Percentiles rank a stretch among this genome's conserved stretches.
phyloP scores from a whole-genome alignment of 345 rosid genomes.

The Eucalyptus tenuipes region DNA sequence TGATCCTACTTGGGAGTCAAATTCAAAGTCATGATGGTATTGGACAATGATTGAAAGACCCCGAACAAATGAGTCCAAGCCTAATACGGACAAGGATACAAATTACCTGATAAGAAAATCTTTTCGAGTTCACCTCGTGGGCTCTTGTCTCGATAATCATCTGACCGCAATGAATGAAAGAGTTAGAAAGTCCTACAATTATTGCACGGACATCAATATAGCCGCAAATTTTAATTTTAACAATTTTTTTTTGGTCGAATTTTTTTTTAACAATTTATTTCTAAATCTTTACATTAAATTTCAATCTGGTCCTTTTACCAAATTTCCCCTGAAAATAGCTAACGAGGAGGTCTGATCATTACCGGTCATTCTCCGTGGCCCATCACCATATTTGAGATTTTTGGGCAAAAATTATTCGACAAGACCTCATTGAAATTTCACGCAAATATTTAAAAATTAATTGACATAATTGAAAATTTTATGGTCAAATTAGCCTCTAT shows the following conservation, averaged over 20 bases:
- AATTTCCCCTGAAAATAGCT: too few relatives aligned
- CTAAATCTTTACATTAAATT: not conserved
- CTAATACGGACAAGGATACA: not conserved
- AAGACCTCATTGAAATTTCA: not conserved
- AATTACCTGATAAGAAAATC: not conserved
- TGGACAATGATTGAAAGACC: not conserved
- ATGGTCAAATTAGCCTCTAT: accelerated
- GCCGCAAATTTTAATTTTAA: too few relatives aligned
- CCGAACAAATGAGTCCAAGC: not conserved
- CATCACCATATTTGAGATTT: not conserved
- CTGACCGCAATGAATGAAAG: not conserved
- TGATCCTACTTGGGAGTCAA: not conserved
- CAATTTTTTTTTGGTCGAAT: too few relatives aligned
- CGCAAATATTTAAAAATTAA: not conserved
- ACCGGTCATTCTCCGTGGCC: too few relatives aligned
- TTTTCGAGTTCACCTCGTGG: not conserved
- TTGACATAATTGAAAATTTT: accelerated
- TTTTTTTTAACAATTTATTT: not conserved
- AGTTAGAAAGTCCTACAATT: not conserved
- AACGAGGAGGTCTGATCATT: too few relatives aligned
- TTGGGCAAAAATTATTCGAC: accelerated
- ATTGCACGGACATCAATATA: not conserved
- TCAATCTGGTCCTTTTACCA: too few relatives aligned
- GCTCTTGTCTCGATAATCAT: not conserved
- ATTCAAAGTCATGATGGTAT: not conserved